phyloP scores from a whole-genome alignment of 768 basidiomycete species.

The Leucosporidium scottii region DNA sequence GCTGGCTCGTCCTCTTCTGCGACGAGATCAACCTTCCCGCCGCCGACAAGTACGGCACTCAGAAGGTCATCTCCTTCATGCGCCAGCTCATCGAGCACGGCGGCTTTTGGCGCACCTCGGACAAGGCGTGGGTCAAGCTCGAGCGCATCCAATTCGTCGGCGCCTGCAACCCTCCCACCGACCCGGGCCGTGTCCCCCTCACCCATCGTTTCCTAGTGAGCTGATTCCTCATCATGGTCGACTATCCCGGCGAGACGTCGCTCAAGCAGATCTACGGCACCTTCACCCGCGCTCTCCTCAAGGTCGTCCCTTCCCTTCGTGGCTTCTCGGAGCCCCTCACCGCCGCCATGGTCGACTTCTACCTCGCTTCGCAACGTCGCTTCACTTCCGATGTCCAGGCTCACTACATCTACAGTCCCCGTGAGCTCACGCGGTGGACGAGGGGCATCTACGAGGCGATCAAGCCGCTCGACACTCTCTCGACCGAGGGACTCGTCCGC shows the following conservation, averaged over 20 bases:
- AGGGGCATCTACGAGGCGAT: constrained; percentile 97
- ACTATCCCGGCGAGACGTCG: constrained; percentile 94
- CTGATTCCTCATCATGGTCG: constrained; percentile 96
- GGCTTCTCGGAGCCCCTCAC: constrained; percentile 91
- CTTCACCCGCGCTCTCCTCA: constrained; percentile 90
- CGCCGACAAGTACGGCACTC: constrained; percentile 94
- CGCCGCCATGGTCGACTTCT: constrained; percentile 94
- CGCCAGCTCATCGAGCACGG: constrained; percentile 90
- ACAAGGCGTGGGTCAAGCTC: constrained; percentile 94
- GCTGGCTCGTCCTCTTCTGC: constrained; percentile 99
- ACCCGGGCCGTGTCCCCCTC: constrained; percentile 97
- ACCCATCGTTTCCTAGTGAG: constrained; percentile 96
- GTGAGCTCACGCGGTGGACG: constrained; percentile 96
- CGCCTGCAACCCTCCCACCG: constrained; percentile 97
- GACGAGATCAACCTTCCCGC: constrained; percentile 99
- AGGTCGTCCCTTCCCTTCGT: constrained; percentile 86
- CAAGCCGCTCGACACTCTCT: constrained; percentile 81
- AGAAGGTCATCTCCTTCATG: constrained; percentile 95
- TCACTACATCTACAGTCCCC: constrained; percentile 97
- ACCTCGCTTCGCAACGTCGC: constrained; percentile 81
- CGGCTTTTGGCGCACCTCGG: constrained; percentile 87
- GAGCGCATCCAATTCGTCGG: constrained; percentile 99
- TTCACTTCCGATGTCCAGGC: constrained; percentile 98
- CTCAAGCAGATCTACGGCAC: constrained; percentile 98
- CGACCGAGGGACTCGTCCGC: constrained; percentile 88